A percentile compares a stretch with the other conserved stretches of the same genome.
These are phyloP conservation scores for Paxillus rubicundulus DNA, from an alignment of 768 basidiomycete genomes.

Conservation along the genomic window DNA sequence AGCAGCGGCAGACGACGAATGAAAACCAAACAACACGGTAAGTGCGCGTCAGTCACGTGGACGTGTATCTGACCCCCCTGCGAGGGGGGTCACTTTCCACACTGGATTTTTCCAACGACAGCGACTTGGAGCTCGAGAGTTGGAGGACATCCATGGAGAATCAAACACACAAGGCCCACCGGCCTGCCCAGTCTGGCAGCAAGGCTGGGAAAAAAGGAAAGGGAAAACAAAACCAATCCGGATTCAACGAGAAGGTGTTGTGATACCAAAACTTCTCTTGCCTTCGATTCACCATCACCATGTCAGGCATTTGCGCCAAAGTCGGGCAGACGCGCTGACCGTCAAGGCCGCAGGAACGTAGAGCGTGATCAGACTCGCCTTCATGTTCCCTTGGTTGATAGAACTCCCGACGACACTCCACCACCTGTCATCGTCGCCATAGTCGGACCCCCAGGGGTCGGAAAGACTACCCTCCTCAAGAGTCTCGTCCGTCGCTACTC, in stretches of 20 bases:
- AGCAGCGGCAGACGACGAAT: constrained; percentile 5
- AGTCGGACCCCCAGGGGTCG: constrained; percentile 95
- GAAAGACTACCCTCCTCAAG: constrained; percentile 92
- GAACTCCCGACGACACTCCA: constrained; percentile 87
- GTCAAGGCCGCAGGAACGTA: constrained; percentile 84
- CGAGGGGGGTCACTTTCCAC: constrained; percentile 13
- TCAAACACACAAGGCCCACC: constrained; percentile 79
- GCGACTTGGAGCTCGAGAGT: background rate
- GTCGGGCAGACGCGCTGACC: constrained; percentile 86
- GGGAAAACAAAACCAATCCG: constrained; percentile 65
- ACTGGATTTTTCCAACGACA: constrained; percentile 7
- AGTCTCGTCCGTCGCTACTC: constrained; percentile 89
- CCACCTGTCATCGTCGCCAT: constrained; percentile 94
- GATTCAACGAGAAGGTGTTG: constrained; percentile 86
- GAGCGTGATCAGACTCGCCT: constrained; percentile 93
- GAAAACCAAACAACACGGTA: constrained; percentile 21
- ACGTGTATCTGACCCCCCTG: constrained; percentile 11
- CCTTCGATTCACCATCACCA: constrained; percentile 3
- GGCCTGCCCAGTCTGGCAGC: constrained; percentile 64
- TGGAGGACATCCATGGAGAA: constrained; percentile 53
- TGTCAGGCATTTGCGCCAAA: constrained; percentile 83
- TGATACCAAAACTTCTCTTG: background rate
- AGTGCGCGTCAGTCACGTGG: constrained; percentile 32
- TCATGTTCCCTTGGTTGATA: constrained; percentile 93
- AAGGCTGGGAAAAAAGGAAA: constrained; percentile 81